phyloP scores from a whole-genome alignment of 805 yeast species.

The Tetrapisispora taiwanensis region DNA sequence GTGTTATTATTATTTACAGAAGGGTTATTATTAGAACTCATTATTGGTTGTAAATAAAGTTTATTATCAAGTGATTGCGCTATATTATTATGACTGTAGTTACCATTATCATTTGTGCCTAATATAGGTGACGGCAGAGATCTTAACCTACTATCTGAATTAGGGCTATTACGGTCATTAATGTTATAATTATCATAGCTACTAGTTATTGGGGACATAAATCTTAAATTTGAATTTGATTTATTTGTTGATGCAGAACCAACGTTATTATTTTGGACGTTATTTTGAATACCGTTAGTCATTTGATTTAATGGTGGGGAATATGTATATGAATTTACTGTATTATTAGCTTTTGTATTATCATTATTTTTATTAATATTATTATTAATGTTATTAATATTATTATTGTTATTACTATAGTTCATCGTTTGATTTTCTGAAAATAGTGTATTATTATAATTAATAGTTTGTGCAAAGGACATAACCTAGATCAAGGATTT shows the following conservation, averaged over 20 bases:
- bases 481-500: neutral
- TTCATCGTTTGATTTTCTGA: neutral
- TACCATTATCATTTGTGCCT: neutral
- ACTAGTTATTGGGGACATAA: neutral
- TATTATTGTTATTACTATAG: neutral
- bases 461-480: neutral
- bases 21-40: neutral
- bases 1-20: neutral
- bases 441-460: neutral
- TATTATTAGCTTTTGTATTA: neutral
- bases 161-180: neutral
- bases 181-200: neutral
- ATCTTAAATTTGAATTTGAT: conserved; percentile 2
- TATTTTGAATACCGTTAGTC: neutral
- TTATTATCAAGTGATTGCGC: neutral
- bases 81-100: neutral
- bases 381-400: neutral
- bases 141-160: neutral
- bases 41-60: neutral
- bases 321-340: neutral
- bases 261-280: neutral
- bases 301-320: neutral
- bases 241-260: neutral
- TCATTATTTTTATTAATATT: neutral
- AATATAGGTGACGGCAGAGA: conserved; percentile 1